Conservation (phyloP, 1,284 basidiomycete species). For the Mycosarcoma maydis region DNA sequence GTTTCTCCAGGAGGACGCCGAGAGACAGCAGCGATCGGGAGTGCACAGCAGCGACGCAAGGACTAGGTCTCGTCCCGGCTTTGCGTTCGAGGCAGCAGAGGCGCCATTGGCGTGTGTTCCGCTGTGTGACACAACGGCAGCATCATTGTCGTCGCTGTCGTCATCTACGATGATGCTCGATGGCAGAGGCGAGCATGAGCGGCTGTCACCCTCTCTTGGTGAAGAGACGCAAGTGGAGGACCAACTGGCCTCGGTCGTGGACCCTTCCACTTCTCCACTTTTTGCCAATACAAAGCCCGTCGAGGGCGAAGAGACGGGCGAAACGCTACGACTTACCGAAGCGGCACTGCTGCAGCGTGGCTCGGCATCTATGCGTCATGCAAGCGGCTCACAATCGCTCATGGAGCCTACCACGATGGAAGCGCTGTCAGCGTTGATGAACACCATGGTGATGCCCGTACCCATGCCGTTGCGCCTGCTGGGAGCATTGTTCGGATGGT, state of each 20-base stretch:
- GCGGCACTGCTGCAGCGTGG: constrained; percentile 35
- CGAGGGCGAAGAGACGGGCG: constrained; percentile 19
- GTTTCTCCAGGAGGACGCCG: constrained; percentile 32
- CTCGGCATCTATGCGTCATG: constrained; percentile 11
- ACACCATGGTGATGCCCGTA: constrained; percentile 50
- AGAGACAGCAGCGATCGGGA: constrained; percentile 8
- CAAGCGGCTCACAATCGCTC: constrained; percentile 9
- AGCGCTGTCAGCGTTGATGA: constrained; percentile 41
- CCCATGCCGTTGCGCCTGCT: constrained; percentile 44
- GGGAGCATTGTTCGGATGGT: constrained; percentile 43
- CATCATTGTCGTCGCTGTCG: background rate
- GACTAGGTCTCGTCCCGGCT: constrained; percentile 8
- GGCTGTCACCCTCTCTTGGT: constrained; percentile 5
- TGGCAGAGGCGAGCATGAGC: too few species aligned
- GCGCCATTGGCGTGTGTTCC: constrained; percentile 16
- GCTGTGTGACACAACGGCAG: constrained; percentile 2
- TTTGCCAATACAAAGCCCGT: constrained; percentile 33
- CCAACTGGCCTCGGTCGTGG: background rate
- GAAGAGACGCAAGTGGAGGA: constrained; percentile 10
- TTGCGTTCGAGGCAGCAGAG: constrained; percentile 28
- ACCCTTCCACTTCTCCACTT: constrained; percentile 24
- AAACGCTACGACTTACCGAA: constrained; percentile 25
- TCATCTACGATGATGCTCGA: constrained; percentile 19
- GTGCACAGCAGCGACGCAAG: background rate
- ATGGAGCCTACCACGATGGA: constrained; percentile 49